Percentiles rank a stretch among this genome's conserved stretches.
Conservation (phyloP, 2,329 filamentous ascomycete genomes). For the Fusarium verticillioides region DNA sequence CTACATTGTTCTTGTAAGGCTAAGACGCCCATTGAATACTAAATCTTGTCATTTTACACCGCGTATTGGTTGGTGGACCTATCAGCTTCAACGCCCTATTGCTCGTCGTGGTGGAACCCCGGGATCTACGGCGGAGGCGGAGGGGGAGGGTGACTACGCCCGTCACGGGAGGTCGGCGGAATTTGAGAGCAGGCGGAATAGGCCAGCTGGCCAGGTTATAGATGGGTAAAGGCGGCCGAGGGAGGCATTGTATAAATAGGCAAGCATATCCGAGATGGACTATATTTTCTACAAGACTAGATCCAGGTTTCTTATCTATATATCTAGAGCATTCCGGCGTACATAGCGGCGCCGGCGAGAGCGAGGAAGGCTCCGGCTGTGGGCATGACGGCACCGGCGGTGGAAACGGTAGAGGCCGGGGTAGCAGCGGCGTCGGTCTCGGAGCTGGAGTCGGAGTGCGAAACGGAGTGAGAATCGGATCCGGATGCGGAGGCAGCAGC, state of each 20-base stretch:
- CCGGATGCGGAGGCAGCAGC: slow-evolving; percentile 11
- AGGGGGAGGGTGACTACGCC: slow-evolving; percentile 24
- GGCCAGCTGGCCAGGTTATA: slow-evolving; percentile 4
- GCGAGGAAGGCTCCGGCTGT: slow-evolving; percentile 44
- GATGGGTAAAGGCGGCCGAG: slow-evolving; percentile 33
- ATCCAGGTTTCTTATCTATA: background rate
- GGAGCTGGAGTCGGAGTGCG: slow-evolving; percentile 28
- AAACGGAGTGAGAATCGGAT: slow-evolving; percentile 11
- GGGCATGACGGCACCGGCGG: slow-evolving; percentile 40
- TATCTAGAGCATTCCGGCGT: slow-evolving; percentile 43
- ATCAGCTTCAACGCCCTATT: slow-evolving; percentile 40
- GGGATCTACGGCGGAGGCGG: slow-evolving; percentile 34
- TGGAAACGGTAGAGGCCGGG: slow-evolving; percentile 29
- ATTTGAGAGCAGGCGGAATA: slow-evolving; percentile 16
- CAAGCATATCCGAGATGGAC: background rate
- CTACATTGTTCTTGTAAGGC: slow-evolving; percentile 2
- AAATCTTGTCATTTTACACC: slow-evolving; percentile 38
- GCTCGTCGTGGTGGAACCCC: slow-evolving; percentile 40
- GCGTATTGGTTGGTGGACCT: slow-evolving; percentile 25
- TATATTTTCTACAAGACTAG: background rate
- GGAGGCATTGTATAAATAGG: background rate
- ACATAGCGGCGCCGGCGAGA: slow-evolving; percentile 46
- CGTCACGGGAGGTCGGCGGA: slow-evolving; percentile 33
- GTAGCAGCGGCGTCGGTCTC: slow-evolving; percentile 30
- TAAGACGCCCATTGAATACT: slow-evolving; percentile 30